phyloP scores from a whole-genome alignment of 106 monocot species.

The Phalaenopsis aphrodite region DNA sequence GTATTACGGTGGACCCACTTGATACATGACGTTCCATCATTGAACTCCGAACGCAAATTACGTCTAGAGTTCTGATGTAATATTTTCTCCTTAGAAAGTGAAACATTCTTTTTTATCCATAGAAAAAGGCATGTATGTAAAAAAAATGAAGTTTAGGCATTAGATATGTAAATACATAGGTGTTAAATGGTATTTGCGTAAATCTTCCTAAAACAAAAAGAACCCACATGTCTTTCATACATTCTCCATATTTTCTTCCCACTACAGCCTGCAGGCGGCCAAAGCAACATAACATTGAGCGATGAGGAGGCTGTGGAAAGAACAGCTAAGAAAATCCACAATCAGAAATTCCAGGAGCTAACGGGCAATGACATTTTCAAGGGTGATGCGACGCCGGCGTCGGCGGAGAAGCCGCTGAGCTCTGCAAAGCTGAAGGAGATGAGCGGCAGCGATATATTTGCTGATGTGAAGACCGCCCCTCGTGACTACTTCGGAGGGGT shows the following conservation, averaged over 20 bases:
- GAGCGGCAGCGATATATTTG: slow-evolving; percentile 78
- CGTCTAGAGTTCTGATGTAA: no score
- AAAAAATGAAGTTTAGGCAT: no score
- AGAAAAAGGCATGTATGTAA: no score
- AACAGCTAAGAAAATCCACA: slow-evolving; percentile 61
- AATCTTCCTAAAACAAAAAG: no score
- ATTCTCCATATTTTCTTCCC: background rate
- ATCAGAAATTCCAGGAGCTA: slow-evolving; percentile 66
- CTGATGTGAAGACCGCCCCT: slow-evolving; percentile 49
- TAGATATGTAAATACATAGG: no score
- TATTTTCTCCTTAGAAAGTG: no score
- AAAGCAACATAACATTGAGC: slow-evolving; percentile 41
- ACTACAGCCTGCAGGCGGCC: slow-evolving; percentile 51
- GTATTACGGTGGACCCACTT: no score
- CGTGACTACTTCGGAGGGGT: slow-evolving; percentile 61
- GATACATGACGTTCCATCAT: no score
- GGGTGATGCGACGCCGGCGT: slow-evolving; percentile 35
- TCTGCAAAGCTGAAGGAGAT: slow-evolving; percentile 60
- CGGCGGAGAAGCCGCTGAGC: slow-evolving; percentile 59
- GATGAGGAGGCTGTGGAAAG: slow-evolving; percentile 38
- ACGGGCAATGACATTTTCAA: slow-evolving; percentile 80
- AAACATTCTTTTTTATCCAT: no score
- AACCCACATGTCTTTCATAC: no score
- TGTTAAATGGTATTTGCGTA: no score
- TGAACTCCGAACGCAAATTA: no score